A percentile compares a stretch with the other conserved stretches of the same genome.
phyloP scores from a whole-genome alignment of 805 yeast genomes.

The Cyberlindnera sargentensis region DNA sequence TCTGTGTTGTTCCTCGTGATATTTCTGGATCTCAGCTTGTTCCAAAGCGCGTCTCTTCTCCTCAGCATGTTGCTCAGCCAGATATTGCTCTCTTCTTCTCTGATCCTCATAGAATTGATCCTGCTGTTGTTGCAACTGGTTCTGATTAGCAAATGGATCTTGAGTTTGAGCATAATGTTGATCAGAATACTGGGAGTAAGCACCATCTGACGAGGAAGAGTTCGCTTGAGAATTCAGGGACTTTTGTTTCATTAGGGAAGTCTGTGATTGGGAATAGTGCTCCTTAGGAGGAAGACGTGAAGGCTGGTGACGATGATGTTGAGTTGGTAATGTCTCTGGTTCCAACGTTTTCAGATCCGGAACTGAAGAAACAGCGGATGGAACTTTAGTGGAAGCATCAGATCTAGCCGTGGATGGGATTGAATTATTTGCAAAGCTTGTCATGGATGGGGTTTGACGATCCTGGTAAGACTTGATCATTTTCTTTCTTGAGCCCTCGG shows the following conservation, averaged over 20 bases:
- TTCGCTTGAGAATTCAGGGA: neutral
- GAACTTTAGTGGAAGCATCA: conserved; percentile 2
- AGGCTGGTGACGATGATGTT: conserved; percentile 14
- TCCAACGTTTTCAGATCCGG: conserved; percentile 1
- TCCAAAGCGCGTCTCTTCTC: conserved; percentile 11
- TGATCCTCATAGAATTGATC: conserved; percentile 8
- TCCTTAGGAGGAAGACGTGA: conserved; percentile 19
- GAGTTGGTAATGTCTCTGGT: conserved; percentile 11
- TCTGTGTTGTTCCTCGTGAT: conserved; percentile 6
- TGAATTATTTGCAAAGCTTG: too few species aligned
- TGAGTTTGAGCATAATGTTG: neutral
- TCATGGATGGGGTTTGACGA: conserved; percentile 9
- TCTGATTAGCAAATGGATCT: neutral
- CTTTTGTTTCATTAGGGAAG: neutral
- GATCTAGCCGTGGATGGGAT: conserved; percentile 3
- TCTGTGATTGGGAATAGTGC: conserved; percentile 4
- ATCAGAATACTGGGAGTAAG: conserved; percentile 2
- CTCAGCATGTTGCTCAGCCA: conserved; percentile 9
- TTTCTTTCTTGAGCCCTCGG: conserved; percentile 38
- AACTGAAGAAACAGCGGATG: neutral
- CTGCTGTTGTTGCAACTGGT: conserved; percentile 1
- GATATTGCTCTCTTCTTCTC: conserved; percentile 14
- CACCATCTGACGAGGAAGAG: conserved; percentile 1
- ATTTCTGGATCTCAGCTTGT: conserved; percentile 1
- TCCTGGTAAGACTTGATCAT: conserved; percentile 11